These are phyloP conservation scores for Didymella arachidicola DNA, from an alignment of 2,329 filamentous ascomycete genomes.

Conservation along the genomic window DNA sequence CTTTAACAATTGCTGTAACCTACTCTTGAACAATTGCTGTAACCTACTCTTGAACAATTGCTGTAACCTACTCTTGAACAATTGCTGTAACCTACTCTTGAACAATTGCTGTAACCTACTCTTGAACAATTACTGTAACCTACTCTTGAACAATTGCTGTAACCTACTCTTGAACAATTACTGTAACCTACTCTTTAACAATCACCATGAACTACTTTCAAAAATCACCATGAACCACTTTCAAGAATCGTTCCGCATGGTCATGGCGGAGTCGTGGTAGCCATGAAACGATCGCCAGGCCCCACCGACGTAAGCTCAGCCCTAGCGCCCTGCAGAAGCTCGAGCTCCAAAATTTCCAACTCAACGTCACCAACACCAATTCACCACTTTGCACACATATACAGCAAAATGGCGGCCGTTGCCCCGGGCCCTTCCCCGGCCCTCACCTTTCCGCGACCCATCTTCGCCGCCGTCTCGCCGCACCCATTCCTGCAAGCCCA, in stretches of 20 bases:
- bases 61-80: too few relatives aligned
- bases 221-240: not conserved
- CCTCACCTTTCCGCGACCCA: conserved; percentile 66
- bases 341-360: conserved; percentile 40
- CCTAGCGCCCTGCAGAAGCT: conserved; percentile 28
- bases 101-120: too few relatives aligned
- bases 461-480: conserved; percentile 89
- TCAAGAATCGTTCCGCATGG: not conserved
- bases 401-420: conserved; percentile 34
- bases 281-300: conserved; percentile 10
- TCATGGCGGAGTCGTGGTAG: not conserved
- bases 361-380: conserved; percentile 15
- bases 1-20: too few relatives aligned
- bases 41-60: too few relatives aligned
- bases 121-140: too few relatives aligned
- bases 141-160: too few relatives aligned
- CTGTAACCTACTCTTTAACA: too few relatives aligned
- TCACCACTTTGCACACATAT: not conserved
- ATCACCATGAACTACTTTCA: too few relatives aligned
- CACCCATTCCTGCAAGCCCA: conserved; percentile 90
- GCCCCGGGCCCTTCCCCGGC: conserved; percentile 33
- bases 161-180: too few relatives aligned
- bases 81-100: too few relatives aligned
- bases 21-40: too few relatives aligned
- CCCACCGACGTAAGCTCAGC: conserved; percentile 30